Conservation (phyloP, 371 early-diverging fungal genomes). For the Umbelopsis sp. region DNA sequence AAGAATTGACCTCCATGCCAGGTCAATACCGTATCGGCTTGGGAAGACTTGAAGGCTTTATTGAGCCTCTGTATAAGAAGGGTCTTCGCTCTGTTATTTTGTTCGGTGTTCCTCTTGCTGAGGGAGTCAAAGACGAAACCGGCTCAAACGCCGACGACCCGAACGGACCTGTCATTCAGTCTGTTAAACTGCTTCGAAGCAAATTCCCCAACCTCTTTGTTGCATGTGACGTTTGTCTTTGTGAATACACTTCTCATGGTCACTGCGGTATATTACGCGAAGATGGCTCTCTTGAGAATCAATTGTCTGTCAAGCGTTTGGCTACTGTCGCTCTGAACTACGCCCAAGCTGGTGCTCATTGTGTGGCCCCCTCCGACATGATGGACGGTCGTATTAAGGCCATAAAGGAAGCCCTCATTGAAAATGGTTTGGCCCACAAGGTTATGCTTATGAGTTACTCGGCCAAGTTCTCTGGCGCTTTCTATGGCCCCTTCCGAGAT, state of each 20-base stretch:
- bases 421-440: slow-evolving; percentile 74
- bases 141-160: slow-evolving; percentile 88
- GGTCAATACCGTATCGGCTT: slow-evolving; percentile 88
- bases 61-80: slow-evolving; percentile 85
- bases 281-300: slow-evolving; percentile 87
- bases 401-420: slow-evolving; percentile 83
- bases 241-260: slow-evolving; percentile 95
- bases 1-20: slow-evolving; percentile 83
- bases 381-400: slow-evolving; percentile 95
- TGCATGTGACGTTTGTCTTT: slow-evolving; percentile 96
- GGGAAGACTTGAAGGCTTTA: slow-evolving; percentile 71
- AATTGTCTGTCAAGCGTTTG: slow-evolving; percentile 73
- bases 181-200: slow-evolving; percentile 76
- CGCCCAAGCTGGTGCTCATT: slow-evolving; percentile 86
- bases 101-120: slow-evolving; percentile 93
- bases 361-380: slow-evolving; percentile 97
- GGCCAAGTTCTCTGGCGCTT: slow-evolving; percentile 93
- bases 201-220: slow-evolving; percentile 85
- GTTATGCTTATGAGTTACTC: slow-evolving; percentile 92
- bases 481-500: slow-evolving; percentile 98
- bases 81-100: slow-evolving; percentile 88
- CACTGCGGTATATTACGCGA: slow-evolving; percentile 89
- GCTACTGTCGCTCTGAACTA: slow-evolving; percentile 88
- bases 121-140: slow-evolving; percentile 70
- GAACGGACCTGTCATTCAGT: slow-evolving; percentile 86